Conservation (phyloP, 2,329 filamentous ascomycete species). For the Pezicula rhizophila region DNA sequence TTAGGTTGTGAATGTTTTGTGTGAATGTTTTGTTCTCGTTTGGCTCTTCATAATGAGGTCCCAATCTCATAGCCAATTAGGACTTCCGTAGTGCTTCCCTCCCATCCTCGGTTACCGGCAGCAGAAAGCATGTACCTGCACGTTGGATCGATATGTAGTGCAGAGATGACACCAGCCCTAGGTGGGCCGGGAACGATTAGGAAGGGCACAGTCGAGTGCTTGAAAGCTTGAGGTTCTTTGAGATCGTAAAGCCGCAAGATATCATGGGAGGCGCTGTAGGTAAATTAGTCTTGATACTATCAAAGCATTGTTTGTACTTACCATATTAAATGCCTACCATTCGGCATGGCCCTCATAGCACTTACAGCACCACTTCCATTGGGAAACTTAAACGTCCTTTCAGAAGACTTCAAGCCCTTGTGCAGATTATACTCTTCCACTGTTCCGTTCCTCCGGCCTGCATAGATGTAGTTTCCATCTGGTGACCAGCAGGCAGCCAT, state of each 20-base stretch:
- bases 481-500: slow-evolving; percentile 97
- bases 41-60: slow-evolving; percentile 7
- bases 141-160: slow-evolving; percentile 80
- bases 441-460: slow-evolving; percentile 78
- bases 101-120: slow-evolving; percentile 91
- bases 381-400: slow-evolving; percentile 80
- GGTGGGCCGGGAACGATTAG: slow-evolving; percentile 88
- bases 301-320: slow-evolving; percentile 32
- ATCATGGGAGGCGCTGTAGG: slow-evolving; percentile 73
- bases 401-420: slow-evolving; percentile 68
- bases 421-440: slow-evolving; percentile 93
- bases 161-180: slow-evolving; percentile 78
- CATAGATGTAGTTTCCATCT: slow-evolving; percentile 92
- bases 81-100: slow-evolving; percentile 83
- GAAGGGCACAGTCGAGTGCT: slow-evolving; percentile 81
- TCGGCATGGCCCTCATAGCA: slow-evolving; percentile 83
- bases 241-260: slow-evolving; percentile 92
- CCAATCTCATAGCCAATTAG: slow-evolving; percentile 88
- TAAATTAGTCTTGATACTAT: slow-evolving; percentile 14
- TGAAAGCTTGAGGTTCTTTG: slow-evolving; percentile 53
- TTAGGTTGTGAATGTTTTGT: not conserved
- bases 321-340: slow-evolving; percentile 87
- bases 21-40: not conserved
- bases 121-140: slow-evolving; percentile 88
- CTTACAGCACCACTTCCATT: slow-evolving; percentile 84